phyloP scores from a whole-genome alignment of 208 protist genomes.

The Trypanosomatidae sp. region DNA sequence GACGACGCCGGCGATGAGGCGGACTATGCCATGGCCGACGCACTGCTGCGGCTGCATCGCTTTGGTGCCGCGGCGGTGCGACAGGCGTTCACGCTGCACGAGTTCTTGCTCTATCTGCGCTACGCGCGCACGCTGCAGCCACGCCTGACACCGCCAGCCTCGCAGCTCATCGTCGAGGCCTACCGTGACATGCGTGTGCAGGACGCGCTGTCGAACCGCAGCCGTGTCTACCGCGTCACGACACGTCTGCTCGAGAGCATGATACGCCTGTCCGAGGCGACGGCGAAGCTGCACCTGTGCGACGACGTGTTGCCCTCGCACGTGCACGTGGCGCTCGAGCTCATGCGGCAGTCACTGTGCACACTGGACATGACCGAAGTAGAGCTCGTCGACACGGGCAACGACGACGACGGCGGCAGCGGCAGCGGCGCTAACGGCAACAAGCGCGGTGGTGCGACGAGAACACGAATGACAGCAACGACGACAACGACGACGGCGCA shows the following conservation, averaged over 20 bases:
- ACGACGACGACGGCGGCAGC: slow-evolving; percentile 4
- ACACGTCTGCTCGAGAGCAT: slow-evolving; percentile 99
- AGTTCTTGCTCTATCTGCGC: slow-evolving; percentile 90
- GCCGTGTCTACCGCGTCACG: slow-evolving; percentile 95
- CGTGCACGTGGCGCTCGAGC: slow-evolving; percentile 74
- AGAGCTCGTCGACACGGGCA: slow-evolving; percentile 43
- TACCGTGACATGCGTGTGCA: slow-evolving; percentile 92
- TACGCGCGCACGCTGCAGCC: slow-evolving; percentile 89
- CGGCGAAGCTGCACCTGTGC: slow-evolving; percentile 92
- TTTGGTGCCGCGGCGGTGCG: slow-evolving; percentile 59
- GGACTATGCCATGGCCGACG: slow-evolving; percentile 95
- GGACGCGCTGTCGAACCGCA: slow-evolving; percentile 80
- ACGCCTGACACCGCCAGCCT: slow-evolving; percentile 68
- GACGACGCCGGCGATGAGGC: slow-evolving; percentile 94
- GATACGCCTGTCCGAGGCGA: slow-evolving; percentile 97
- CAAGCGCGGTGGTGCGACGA: slow-evolving; percentile 9
- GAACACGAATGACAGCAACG: slow-evolving; percentile 1
- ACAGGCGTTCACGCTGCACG: slow-evolving; percentile 56
- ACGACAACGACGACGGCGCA: background rate
- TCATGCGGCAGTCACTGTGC: slow-evolving; percentile 85
- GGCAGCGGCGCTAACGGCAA: background rate
- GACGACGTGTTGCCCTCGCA: slow-evolving; percentile 76
- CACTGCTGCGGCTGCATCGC: slow-evolving; percentile 93
- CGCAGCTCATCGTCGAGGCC: slow-evolving; percentile 70
- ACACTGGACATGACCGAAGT: slow-evolving; percentile 84